These are phyloP conservation scores for Aureobasidium sp. DNA, from an alignment of 2,329 filamentous ascomycete genomes.

Conservation along the genomic window DNA sequence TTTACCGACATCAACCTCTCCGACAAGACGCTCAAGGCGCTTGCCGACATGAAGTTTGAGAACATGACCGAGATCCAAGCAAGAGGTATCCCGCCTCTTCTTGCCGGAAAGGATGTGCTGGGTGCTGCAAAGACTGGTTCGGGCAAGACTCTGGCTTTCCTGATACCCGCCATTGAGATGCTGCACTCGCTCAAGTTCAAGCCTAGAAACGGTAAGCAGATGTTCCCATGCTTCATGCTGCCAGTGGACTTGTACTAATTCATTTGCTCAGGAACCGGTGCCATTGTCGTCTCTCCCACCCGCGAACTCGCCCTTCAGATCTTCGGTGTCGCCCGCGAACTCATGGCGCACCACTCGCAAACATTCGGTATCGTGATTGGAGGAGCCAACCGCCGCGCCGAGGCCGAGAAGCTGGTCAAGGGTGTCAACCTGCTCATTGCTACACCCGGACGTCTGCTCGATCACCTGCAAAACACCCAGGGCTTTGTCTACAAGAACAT, in stretches of 20 bases:
- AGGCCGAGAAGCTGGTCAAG: constrained; percentile 88
- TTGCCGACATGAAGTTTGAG: constrained; percentile 77
- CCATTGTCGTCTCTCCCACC: constrained; percentile 86
- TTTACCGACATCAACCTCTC: constrained; percentile 80
- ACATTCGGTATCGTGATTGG: constrained; percentile 96
- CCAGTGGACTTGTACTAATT: not conserved
- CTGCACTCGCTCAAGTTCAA: constrained; percentile 85
- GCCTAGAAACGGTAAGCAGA: constrained; percentile 62
- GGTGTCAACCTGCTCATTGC: constrained; percentile 92
- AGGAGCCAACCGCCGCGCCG: constrained; percentile 80
- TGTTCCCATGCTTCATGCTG: not conserved
- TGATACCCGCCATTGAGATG: constrained; percentile 93
- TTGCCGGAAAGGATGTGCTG: constrained; percentile 85
- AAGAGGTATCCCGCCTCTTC: constrained; percentile 74
- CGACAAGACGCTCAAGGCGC: constrained; percentile 79
- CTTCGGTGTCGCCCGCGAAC: constrained; percentile 85
- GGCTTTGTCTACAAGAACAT: constrained; percentile 89
- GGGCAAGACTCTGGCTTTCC: constrained; percentile 89
- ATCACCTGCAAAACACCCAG: constrained; percentile 88
- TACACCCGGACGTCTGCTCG: constrained; percentile 83
- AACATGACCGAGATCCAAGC: constrained; percentile 94
- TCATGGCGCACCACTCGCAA: constrained; percentile 89
- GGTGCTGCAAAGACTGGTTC: constrained; percentile 94
- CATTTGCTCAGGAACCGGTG: constrained; percentile 51
- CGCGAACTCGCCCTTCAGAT: constrained; percentile 92